Percentiles rank a stretch among this genome's conserved stretches.
Evolutionary conservation across 1,284 basidiomycete genomes (phyloP).

Genomic region (Phellinidium pouzarii): DNA sequence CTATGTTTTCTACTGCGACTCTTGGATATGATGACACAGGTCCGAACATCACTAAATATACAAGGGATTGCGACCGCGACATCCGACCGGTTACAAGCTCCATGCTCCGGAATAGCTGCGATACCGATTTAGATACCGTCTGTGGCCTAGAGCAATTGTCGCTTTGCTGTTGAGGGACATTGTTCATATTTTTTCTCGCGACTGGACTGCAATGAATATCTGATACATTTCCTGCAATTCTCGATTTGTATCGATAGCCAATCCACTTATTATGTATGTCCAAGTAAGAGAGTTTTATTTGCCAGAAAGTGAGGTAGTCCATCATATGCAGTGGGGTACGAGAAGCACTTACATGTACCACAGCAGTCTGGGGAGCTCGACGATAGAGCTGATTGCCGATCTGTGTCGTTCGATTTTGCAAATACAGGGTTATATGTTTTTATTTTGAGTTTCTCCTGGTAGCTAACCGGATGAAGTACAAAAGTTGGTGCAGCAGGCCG

Average conservation of each 20-base stretch:
- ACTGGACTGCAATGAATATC: background rate
- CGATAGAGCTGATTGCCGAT: too few relatives aligned
- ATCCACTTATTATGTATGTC: too few relatives aligned
- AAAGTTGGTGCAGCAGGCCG: too few relatives aligned
- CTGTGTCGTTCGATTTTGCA: too few relatives aligned
- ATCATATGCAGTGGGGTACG: too few relatives aligned
- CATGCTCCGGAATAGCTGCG: background rate
- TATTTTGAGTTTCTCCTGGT: too few relatives aligned
- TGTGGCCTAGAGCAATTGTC: background rate
- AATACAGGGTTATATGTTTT: too few relatives aligned
- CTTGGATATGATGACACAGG: background rate
- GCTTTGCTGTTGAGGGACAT: background rate
- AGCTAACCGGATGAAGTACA: too few relatives aligned
- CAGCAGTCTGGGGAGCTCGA: too few relatives aligned
- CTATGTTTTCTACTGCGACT: constrained; percentile 17
- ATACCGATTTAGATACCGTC: background rate
- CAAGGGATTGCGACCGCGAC: background rate
- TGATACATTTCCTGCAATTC: background rate
- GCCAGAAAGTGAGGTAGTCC: too few relatives aligned
- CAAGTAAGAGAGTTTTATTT: too few relatives aligned
- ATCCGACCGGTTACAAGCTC: background rate
- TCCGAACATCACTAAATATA: background rate
- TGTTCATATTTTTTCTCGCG: background rate
- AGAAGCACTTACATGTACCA: too few relatives aligned
- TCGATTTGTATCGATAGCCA: background rate